phyloP scores from a whole-genome alignment of 2,329 filamentous ascomycete genomes.

The Pestalotiopsis sp. region DNA sequence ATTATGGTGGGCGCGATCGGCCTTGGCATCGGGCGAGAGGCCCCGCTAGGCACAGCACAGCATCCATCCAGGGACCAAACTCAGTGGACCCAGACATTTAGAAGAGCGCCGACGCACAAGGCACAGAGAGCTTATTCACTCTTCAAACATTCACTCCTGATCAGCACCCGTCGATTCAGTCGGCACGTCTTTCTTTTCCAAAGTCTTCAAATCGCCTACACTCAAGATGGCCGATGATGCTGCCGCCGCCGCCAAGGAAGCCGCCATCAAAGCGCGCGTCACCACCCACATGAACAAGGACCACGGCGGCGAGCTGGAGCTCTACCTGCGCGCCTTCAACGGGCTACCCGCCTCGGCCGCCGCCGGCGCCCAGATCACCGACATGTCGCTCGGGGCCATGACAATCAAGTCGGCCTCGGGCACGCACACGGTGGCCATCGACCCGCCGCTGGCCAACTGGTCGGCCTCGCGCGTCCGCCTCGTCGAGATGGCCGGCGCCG shows the following conservation, averaged over 20 bases:
- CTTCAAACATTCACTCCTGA: too few relatives aligned
- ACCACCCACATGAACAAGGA: slow-evolving; percentile 87
- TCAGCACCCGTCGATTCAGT: neutral
- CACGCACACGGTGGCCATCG: slow-evolving; percentile 61
- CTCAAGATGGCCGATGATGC: neutral
- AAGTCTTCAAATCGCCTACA: too few relatives aligned
- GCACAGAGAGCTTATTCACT: too few relatives aligned
- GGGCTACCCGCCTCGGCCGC: slow-evolving; percentile 58
- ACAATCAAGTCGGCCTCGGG: slow-evolving; percentile 56
- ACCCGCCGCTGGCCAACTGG: slow-evolving; percentile 71
- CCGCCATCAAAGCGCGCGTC: slow-evolving; percentile 58
- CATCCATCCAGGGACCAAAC: too few relatives aligned
- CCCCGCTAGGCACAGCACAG: too few relatives aligned
- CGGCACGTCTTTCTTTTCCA: neutral
- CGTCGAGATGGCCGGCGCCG: slow-evolving; percentile 68
- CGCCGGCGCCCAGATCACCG: slow-evolving; percentile 61
- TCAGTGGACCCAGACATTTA: too few relatives aligned
- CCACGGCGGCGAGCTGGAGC: slow-evolving; percentile 73
- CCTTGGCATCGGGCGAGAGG: too few relatives aligned
- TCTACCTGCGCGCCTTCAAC: slow-evolving; percentile 78
- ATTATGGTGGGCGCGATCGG: too few relatives aligned
- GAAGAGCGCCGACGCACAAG: too few relatives aligned
- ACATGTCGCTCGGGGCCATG: slow-evolving; percentile 68
- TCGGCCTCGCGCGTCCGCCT: slow-evolving; percentile 70
- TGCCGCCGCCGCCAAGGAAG: slow-evolving; percentile 10